Percentiles rank a stretch among this genome's conserved stretches.
Evolutionary conservation across 1,284 basidiomycete species (phyloP).

Genomic region (Grifola frondosa): DNA sequence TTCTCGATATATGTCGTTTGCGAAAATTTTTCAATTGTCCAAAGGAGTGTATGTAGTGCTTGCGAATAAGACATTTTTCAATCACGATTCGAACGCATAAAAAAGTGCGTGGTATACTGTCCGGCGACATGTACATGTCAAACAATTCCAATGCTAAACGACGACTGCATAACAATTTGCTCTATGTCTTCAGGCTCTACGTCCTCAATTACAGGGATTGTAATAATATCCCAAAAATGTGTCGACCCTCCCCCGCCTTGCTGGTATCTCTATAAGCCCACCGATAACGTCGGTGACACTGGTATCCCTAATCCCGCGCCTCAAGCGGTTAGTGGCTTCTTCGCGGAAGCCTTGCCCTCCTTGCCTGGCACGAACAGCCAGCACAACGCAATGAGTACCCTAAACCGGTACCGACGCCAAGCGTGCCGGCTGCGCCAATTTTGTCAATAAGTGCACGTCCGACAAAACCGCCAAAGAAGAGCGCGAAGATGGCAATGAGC

Average conservation of each 20-base stretch:
- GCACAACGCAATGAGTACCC: constrained; percentile 60
- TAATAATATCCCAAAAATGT: no score
- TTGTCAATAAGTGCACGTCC: constrained; percentile 64
- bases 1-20: background rate
- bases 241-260: no score
- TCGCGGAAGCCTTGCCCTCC: constrained; percentile 24
- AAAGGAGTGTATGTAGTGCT: background rate
- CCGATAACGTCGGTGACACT: no score
- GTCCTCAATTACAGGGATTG: no score
- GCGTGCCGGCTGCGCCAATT: constrained; percentile 61
- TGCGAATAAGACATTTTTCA: no score
- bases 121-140: no score
- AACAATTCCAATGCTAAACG: no score
- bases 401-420: constrained; percentile 70
- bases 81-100: no score
- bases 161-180: no score
- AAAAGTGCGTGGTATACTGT: no score
- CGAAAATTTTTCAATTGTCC: background rate
- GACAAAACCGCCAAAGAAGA: constrained; percentile 78
- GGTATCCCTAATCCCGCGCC: background rate
- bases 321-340: constrained; percentile 15
- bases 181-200: no score
- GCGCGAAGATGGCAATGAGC: constrained; percentile 59
- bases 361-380: constrained; percentile 71
- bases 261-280: no score